These are phyloP conservation scores for Ceratorhiza oryzae-sativae DNA, from an alignment of 1,284 basidiomycete genomes.

Conservation along the genomic window DNA sequence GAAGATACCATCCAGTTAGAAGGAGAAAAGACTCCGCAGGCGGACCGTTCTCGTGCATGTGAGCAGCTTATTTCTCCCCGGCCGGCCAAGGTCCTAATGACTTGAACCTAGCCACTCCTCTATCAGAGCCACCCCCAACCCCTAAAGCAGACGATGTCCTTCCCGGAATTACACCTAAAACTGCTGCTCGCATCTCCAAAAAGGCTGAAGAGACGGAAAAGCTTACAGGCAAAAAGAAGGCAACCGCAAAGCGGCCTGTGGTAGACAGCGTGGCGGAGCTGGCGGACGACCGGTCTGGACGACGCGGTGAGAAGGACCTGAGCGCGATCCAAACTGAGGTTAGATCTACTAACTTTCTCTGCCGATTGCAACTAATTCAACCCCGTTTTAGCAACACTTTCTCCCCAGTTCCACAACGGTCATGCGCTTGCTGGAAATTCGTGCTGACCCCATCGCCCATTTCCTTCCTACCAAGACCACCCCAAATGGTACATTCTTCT, in stretches of 20 bases:
- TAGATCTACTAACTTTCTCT: conserved; percentile 7
- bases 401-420: conserved; percentile 83
- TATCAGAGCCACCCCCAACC: conserved; percentile 72
- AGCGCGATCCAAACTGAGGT: conserved; percentile 73
- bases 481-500: conserved; percentile 71
- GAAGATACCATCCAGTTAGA: conserved; percentile 48
- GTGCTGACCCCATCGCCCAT: conserved; percentile 82
- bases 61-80: conserved; percentile 49
- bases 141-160: conserved; percentile 61
- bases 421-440: conserved; percentile 82
- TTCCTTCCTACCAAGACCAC: conserved; percentile 83
- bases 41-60: conserved; percentile 73
- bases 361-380: background rate
- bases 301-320: conserved; percentile 68
- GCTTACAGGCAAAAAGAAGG: conserved; percentile 75
- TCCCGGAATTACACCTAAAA: conserved; percentile 59
- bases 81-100: conserved; percentile 21
- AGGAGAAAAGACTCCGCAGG: conserved; percentile 55
- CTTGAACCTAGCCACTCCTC: conserved; percentile 65
- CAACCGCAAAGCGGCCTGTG: conserved; percentile 63
- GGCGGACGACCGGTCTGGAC: conserved; percentile 67
- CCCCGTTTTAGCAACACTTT: conserved; percentile 63
- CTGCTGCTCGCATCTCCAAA: conserved; percentile 51
- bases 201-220: conserved; percentile 54
- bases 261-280: conserved; percentile 82